Evolutionary conservation across 768 basidiomycete species (phyloP).

Genomic region (Rhodotorula paludigena): DNA sequence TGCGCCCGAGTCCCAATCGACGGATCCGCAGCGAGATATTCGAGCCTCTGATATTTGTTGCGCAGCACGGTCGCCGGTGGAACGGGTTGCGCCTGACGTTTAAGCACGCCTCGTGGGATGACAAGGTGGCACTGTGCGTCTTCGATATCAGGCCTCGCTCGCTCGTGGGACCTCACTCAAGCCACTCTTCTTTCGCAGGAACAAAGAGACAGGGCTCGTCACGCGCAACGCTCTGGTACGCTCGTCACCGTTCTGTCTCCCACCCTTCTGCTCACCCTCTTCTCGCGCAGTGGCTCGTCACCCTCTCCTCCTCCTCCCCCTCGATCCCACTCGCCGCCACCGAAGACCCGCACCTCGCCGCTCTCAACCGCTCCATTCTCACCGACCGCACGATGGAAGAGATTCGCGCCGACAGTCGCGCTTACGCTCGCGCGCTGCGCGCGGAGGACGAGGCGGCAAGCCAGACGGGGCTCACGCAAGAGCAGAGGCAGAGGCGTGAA

Average conservation of each 20-base stretch:
- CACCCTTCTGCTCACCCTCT: neutral
- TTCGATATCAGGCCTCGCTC: no score
- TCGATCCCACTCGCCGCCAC: neutral
- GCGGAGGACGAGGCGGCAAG: no score
- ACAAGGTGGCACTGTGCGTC: no score
- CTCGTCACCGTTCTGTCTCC: neutral
- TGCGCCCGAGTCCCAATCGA: neutral
- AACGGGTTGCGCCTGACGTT: neutral
- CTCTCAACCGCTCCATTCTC: conserved; percentile 7
- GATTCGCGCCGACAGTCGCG: neutral
- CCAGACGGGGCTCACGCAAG: no score
- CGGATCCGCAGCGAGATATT: neutral
- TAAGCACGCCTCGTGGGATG: no score
- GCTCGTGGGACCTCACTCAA: no score
- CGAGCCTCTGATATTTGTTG: neutral
- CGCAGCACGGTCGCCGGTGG: neutral
- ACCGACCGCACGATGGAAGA: conserved; percentile 22
- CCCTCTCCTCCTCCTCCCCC: neutral
- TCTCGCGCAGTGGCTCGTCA: neutral
- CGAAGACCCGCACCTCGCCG: neutral
- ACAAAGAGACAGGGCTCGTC: neutral
- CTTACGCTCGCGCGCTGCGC: no score
- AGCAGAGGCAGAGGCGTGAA: no score
- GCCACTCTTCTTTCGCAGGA: neutral
- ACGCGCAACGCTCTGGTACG: neutral